Percentiles rank a stretch among this genome's conserved stretches.
These are phyloP conservation scores for Candida awuae DNA, from an alignment of 805 yeast genomes.

Conservation along the genomic window DNA sequence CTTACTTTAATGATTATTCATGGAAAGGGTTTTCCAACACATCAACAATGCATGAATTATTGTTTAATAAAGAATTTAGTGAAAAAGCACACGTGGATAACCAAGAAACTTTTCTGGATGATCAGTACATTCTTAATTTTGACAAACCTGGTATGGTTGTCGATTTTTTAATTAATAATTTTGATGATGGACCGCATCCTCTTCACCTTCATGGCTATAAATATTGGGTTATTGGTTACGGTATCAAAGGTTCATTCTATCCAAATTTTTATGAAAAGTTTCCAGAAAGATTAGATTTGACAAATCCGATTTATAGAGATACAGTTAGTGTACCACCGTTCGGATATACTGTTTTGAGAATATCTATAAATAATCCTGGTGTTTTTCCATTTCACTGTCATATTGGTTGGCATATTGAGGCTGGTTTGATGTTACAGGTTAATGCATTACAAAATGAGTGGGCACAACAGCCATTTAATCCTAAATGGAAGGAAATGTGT, in stretches of 20 bases:
- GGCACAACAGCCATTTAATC: conserved; percentile 1
- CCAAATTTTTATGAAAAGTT: conserved; percentile 36
- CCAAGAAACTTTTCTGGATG: conserved; percentile 30
- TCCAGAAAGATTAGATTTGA: conserved; percentile 7
- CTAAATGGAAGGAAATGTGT: conserved; percentile 11
- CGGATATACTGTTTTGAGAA: conserved; percentile 72
- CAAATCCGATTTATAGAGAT: conserved; percentile 54
- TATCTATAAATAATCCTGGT: conserved; percentile 86
- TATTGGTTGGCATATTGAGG: conserved; percentile 80
- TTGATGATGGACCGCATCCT: conserved; percentile 84
- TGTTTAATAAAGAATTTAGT: conserved; percentile 39
- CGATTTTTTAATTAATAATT: conserved; percentile 70
- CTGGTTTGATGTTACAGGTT: conserved; percentile 16
- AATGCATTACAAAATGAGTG: conserved; percentile 13
- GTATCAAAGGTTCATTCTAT: conserved; percentile 46
- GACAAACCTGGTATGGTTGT: conserved; percentile 56
- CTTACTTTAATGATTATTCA: conserved; percentile 16
- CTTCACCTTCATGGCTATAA: conserved; percentile 88
- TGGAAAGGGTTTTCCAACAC: conserved; percentile 51
- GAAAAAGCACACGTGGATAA: conserved; percentile 59
- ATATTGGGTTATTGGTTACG: conserved; percentile 56
- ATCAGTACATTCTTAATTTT: conserved; percentile 54
- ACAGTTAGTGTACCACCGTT: conserved; percentile 64
- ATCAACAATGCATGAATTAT: conserved; percentile 73
- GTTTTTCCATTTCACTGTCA: conserved; percentile 97